phyloP scores from a whole-genome alignment of 1,284 basidiomycete genomes.

The Exobasidium cylindrosporum region DNA sequence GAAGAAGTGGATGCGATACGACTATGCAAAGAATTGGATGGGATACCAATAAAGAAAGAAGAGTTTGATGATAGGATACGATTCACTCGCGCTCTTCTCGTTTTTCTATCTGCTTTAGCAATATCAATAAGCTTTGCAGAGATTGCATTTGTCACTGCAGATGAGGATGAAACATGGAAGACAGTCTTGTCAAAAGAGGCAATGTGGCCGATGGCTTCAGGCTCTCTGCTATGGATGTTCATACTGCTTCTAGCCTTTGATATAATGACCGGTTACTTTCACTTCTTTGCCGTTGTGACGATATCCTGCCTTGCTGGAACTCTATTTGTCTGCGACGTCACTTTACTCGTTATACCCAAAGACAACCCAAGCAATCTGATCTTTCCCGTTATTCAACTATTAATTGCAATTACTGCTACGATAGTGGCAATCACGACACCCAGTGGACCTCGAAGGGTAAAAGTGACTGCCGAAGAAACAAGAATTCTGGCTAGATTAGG shows the following conservation, averaged over 20 bases:
- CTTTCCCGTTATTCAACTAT: background rate
- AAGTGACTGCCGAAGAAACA: background rate
- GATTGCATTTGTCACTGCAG: background rate
- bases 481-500: background rate
- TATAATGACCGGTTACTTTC: background rate
- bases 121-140: background rate
- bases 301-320: background rate
- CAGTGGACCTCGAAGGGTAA: background rate
- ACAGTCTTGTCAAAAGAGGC: background rate
- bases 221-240: background rate
- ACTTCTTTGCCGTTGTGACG: background rate
- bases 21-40: background rate
- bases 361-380: background rate
- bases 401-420: background rate
- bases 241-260: background rate
- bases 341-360: background rate
- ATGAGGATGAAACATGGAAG: background rate
- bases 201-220: background rate
- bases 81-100: background rate
- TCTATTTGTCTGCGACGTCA: background rate
- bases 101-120: background rate
- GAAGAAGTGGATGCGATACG: background rate
- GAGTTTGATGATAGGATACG: background rate
- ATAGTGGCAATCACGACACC: conserved; percentile 1
- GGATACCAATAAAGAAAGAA: background rate